Evolutionary conservation across 345 rosid genomes (phyloP).

Genomic region (Geranium brycei): DNA sequence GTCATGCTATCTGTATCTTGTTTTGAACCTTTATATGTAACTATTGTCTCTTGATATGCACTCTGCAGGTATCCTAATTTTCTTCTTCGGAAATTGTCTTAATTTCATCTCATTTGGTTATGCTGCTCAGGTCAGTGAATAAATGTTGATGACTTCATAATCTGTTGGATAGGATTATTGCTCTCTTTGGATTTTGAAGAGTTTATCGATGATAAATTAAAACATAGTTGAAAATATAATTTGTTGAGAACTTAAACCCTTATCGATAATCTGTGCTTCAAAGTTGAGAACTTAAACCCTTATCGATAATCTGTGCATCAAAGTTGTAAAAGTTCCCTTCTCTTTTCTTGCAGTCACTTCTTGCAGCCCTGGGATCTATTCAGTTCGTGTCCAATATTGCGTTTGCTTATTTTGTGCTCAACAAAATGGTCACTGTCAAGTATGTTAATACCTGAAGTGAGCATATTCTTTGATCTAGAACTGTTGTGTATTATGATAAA

Average conservation of each 20-base stretch:
- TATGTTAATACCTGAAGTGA: conserved; percentile 35
- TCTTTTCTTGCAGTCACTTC: conserved; percentile 63
- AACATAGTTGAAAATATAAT: no score
- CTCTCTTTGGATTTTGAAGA: background rate
- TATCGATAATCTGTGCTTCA: background rate
- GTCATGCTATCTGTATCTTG: background rate
- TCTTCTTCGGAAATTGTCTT: conserved; percentile 86
- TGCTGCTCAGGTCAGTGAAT: conserved; percentile 89
- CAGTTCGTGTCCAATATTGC: conserved; percentile 96
- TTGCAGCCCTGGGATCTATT: conserved; percentile 96
- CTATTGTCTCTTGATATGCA: conserved; percentile 7
- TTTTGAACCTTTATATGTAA: conserved; percentile 13
- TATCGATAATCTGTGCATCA: background rate
- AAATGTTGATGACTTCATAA: background rate
- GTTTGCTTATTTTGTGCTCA: conserved; percentile 77
- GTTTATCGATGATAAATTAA: no score
- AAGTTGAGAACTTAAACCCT: no score
- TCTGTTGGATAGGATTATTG: background rate
- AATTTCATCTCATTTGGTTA: conserved; percentile 96
- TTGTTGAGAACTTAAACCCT: no score
- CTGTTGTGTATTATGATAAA: background rate
- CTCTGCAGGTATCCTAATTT: conserved; percentile 67
- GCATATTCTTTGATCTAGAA: background rate
- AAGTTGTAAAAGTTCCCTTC: conserved; percentile 1
- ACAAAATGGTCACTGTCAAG: conserved; percentile 91